Conservation (phyloP, 225 moss, liverwort and hornwort species). For the Pseudisothecium myosuroides region DNA sequence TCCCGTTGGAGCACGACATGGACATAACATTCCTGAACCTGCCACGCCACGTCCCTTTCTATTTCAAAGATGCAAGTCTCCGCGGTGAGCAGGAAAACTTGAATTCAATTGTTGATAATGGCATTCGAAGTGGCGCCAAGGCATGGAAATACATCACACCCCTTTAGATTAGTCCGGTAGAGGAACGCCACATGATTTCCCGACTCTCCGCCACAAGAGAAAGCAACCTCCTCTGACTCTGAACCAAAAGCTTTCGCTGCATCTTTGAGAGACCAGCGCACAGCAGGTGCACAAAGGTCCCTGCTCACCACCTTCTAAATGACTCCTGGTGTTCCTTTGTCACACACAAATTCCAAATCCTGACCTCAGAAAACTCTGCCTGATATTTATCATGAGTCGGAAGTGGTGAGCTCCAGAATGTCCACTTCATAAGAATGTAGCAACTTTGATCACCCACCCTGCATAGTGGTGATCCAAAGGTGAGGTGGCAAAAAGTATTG, state of each 20-base stretch:
- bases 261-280: background rate
- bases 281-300: no score
- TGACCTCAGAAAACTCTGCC: background rate
- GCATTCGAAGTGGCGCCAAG: background rate
- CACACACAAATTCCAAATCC: background rate
- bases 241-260: background rate
- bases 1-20: slow-evolving; percentile 17
- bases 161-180: background rate
- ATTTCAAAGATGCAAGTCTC: background rate
- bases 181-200: background rate
- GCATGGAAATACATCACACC: background rate
- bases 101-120: background rate
- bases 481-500: no score
- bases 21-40: background rate
- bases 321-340: background rate
- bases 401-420: background rate
- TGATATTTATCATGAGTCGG: background rate
- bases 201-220: background rate
- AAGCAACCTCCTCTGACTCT: background rate
- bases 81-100: no score
- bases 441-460: background rate
- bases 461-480: no score
- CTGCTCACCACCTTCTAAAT: background rate
- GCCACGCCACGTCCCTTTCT: background rate
- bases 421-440: background rate